Base-by-base conservation (phyloP, 495 filamentous ascomycete genomes). In the Xanthoparmelia taractica region DNA sequence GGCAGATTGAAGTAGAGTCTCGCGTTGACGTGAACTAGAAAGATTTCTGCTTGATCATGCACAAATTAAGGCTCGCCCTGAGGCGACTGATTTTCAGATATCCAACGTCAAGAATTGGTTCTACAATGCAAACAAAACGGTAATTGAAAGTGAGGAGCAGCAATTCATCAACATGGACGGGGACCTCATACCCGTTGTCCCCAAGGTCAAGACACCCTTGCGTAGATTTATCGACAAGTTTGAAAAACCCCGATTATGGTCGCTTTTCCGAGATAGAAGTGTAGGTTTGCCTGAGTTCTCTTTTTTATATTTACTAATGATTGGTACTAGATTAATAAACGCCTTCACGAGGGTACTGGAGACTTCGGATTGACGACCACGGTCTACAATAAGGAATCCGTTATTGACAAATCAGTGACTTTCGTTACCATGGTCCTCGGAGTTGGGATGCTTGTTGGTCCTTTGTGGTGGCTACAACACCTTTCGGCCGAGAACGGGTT, bases 401-500 rank as follows among this genome's bases (percentile, higher is more conserved):
- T 59, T n/a, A 72, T 74, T 18, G 71, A 73, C 37, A 57, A 43
- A 23, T 63, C 62, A 20, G 63, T 69, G 33, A 70, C 69, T 5
- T 63, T 59, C 17, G 40, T 70, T 15, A 72, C 68, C 34, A 66
- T 68, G 8, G 13, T 45, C 5, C 25, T 74, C 31, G 73, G 73
- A 2, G 59, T 67, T 8, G 67, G 50, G 17, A 69, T 76, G 68
- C 34, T 76, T 2, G 66, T 76, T 31, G 65, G 61, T 8, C 72
- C 73, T 11, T 63, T 75, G 36, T 75, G 73, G 73, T 59, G 71
- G 47, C 43, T 75, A 12, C 59, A 67, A 27, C 40, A 61, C 33
- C 48, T 54, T 18, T 23, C 70, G 8, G 31, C 25, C 2, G 33
- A 61, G 29, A 12, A n/a, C n/a, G n/a, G n/a, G n/a, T n/a, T n/a